A percentile compares a stretch with the other conserved stretches of the same genome.
Conservation (phyloP, 23 red algal genomes). For the Porphyridium purpureum region DNA sequence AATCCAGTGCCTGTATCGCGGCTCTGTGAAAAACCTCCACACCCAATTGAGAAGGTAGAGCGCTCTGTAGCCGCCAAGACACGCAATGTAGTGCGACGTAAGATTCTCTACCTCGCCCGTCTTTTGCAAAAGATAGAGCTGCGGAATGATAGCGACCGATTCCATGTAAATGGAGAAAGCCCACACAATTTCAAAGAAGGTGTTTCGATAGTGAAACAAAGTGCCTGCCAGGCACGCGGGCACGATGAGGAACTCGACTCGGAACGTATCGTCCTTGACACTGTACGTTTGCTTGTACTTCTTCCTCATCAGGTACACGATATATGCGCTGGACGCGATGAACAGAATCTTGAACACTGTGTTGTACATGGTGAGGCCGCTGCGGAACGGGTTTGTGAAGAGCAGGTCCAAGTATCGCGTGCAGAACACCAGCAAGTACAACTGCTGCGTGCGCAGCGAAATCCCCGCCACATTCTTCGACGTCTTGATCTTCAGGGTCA, state of each 20-base stretch:
- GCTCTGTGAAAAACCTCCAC: constrained; percentile 69
- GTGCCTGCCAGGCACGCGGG: constrained; percentile 43
- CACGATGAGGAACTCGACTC: constrained; percentile 43
- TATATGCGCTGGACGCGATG: constrained; percentile 64
- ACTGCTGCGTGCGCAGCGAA: constrained; percentile 62
- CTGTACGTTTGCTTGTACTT: constrained; percentile 96
- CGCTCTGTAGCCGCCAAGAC: constrained; percentile 73
- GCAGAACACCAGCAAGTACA: constrained; percentile 86
- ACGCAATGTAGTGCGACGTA: constrained; percentile 89
- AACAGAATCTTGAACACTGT: constrained; percentile 97
- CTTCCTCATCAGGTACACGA: constrained; percentile 70
- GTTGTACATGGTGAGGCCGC: constrained; percentile 75
- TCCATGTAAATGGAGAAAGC: constrained; percentile 86
- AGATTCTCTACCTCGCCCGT: constrained; percentile 96
- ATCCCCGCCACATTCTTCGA: constrained; percentile 55
- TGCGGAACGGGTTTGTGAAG: constrained; percentile 57
- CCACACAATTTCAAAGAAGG: constrained; percentile 51
- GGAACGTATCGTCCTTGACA: constrained; percentile 76
- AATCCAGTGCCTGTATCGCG: constrained; percentile 58
- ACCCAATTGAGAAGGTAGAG: constrained; percentile 96
- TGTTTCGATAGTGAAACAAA: constrained; percentile 58
- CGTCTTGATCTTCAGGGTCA: constrained; percentile 82
- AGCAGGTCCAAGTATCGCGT: constrained; percentile 93
- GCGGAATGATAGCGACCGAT: constrained; percentile 91
- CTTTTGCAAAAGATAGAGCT: constrained; percentile 76